These are phyloP conservation scores for Eutypa lata DNA, from an alignment of 2,329 filamentous ascomycete species.

Conservation along the genomic window DNA sequence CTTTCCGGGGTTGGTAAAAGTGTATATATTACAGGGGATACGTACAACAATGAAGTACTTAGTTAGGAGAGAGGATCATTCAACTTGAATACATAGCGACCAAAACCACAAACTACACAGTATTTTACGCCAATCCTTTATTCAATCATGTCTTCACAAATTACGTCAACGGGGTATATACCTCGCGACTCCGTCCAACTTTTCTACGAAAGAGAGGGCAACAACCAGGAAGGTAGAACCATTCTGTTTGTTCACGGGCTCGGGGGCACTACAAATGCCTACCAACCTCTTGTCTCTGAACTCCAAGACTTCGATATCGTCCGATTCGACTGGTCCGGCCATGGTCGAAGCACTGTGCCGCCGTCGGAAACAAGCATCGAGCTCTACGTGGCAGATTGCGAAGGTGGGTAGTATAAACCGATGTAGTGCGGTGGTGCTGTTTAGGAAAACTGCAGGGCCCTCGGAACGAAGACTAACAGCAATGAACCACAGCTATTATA, in stretches of 20 bases:
- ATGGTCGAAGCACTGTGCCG: constrained; percentile 7
- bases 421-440: no score
- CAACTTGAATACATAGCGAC: no score
- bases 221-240: not conserved
- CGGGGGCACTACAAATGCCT: constrained; percentile 8
- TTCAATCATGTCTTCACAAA: constrained; percentile 6
- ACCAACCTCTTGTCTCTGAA: constrained; percentile 3
- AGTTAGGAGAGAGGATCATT: no score
- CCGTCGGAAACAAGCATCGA: constrained; percentile 2
- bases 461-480: not conserved
- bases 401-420: not conserved
- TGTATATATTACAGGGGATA: no score
- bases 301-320: constrained; percentile 6
- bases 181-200: constrained; percentile 4
- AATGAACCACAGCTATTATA: not conserved
- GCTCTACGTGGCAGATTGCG: constrained; percentile 7
- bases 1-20: no score
- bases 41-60: no score
- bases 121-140: not conserved
- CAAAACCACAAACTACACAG: not conserved
- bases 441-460: no score
- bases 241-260: constrained; percentile 8
- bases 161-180: constrained; percentile 7
- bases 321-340: constrained; percentile 8
- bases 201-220: constrained; percentile 8